These are phyloP conservation scores for Euphrasia confusa DNA, from an alignment of 257 asterid genomes.

Conservation along the genomic window DNA sequence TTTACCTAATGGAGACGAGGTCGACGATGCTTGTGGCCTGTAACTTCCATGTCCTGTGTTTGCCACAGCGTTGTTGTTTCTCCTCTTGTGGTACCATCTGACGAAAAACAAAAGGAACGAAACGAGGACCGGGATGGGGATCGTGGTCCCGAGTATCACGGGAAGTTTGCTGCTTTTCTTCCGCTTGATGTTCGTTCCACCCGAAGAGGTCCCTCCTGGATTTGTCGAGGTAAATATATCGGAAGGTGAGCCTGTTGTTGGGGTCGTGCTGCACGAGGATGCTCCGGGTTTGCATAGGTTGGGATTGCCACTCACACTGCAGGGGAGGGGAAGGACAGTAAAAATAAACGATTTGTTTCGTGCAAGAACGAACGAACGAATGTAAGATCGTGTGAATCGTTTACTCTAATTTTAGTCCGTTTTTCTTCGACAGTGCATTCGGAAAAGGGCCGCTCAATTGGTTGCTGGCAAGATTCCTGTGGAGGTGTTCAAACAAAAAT, in stretches of 20 bases:
- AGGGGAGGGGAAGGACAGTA: too few species aligned
- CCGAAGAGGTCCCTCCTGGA: neutral
- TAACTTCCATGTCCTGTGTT: neutral
- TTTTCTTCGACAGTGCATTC: slow-evolving; percentile 38
- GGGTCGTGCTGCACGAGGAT: slow-evolving; percentile 22
- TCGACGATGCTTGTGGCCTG: slow-evolving; percentile 12
- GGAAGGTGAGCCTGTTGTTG: neutral
- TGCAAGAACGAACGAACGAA: neutral
- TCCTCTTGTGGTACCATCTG: neutral
- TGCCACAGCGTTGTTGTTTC: neutral
- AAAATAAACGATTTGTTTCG: too few species aligned
- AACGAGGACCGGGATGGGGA: neutral
- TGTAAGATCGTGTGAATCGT: neutral
- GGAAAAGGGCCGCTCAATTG: slow-evolving; percentile 51
- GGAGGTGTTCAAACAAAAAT: neutral
- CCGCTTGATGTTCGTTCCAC: neutral
- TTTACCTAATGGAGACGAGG: slow-evolving; percentile 7
- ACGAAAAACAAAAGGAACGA: neutral
- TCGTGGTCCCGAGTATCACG: slow-evolving; percentile 32
- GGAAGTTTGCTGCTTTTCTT: slow-evolving; percentile 26
- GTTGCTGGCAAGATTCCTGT: slow-evolving; percentile 57
- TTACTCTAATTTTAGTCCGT: slow-evolving; percentile 40
- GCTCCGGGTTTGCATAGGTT: slow-evolving; percentile 35
- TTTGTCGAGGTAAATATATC: neutral
- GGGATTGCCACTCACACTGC: slow-evolving; percentile 44